Conservation (phyloP, 208 protist genomes). For the Endotrypanum monterogeii region DNA sequence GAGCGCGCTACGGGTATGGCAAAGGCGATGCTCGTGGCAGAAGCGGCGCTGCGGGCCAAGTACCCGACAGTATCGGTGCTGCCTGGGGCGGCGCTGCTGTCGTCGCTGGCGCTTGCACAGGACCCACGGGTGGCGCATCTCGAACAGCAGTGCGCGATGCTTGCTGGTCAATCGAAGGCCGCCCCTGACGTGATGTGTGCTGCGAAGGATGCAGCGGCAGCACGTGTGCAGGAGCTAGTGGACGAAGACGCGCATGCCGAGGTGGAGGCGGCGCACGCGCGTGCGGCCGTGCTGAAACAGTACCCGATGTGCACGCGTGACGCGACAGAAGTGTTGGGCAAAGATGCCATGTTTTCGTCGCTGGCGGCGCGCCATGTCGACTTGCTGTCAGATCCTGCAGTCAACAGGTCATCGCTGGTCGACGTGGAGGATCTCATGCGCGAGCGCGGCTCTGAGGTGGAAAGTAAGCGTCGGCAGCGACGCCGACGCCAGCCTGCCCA, state of each 20-base stretch:
- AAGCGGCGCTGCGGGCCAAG: slow-evolving; percentile 14
- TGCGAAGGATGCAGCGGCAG: slow-evolving; percentile 23
- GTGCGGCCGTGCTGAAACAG: slow-evolving; percentile 17
- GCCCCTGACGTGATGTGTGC: slow-evolving; percentile 10
- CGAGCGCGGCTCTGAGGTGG: slow-evolving; percentile 33
- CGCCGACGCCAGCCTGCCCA: slow-evolving; percentile 20
- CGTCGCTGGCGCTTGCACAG: slow-evolving; percentile 30
- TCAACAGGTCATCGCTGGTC: slow-evolving; percentile 15
- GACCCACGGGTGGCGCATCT: slow-evolving; percentile 34
- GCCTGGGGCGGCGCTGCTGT: slow-evolving; percentile 24
- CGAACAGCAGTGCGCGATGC: slow-evolving; percentile 17
- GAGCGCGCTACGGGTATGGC: slow-evolving; percentile 33
- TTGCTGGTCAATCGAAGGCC: slow-evolving; percentile 6
- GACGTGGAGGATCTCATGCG: slow-evolving; percentile 34
- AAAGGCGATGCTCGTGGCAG: slow-evolving; percentile 21
- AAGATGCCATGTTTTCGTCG: slow-evolving; percentile 41
- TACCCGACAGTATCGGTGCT: slow-evolving; percentile 12
- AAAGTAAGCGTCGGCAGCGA: slow-evolving; percentile 28
- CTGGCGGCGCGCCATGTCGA: slow-evolving; percentile 23
- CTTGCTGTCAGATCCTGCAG: slow-evolving; percentile 30
- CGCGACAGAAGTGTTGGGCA: slow-evolving; percentile 43
- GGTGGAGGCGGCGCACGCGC: slow-evolving; percentile 26
- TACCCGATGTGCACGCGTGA: slow-evolving; percentile 60
- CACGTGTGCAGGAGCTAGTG: slow-evolving; percentile 24
- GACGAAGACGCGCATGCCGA: slow-evolving; percentile 35